Conservation (phyloP, 1,139 yeast species). For the Saccharomyces pastorianus region DNA sequence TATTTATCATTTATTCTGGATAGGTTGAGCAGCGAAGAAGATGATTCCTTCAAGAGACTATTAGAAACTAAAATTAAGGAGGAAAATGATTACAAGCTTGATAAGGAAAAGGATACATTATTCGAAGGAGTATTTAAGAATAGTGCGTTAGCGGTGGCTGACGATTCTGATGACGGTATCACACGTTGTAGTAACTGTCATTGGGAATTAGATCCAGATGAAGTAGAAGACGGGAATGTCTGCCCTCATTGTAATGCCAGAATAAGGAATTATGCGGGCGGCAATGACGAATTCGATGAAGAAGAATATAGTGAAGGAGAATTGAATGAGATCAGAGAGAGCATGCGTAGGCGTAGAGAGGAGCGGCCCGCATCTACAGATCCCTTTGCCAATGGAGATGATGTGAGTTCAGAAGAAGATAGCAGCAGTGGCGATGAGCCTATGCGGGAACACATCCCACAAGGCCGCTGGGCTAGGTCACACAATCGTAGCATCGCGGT, state of each 20-base stretch:
- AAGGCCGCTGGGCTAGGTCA: slow-evolving; percentile 2
- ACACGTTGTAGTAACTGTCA: slow-evolving; percentile 72
- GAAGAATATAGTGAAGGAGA: slow-evolving; percentile 28
- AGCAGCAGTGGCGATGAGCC: slow-evolving; percentile 5
- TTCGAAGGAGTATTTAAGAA: slow-evolving; percentile 45
- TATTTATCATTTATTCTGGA: slow-evolving; percentile 16
- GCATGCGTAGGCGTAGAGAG: slow-evolving; percentile 14
- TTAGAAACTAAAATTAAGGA: slow-evolving; percentile 3
- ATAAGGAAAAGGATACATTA: slow-evolving; percentile 32
- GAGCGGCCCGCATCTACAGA: slow-evolving; percentile 3
- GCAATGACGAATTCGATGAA: slow-evolving; percentile 10
- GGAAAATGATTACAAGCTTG: slow-evolving; percentile 35
- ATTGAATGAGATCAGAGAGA: slow-evolving; percentile 18
- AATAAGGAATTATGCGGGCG: slow-evolving; percentile 13
- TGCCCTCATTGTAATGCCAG: slow-evolving; percentile 22
- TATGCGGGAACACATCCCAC: background rate
- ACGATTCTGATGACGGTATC: slow-evolving; percentile 65
- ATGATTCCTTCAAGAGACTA: slow-evolving; percentile 7
- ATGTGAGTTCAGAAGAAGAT: slow-evolving; percentile 1
- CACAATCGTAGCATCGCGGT: slow-evolving; percentile 1
- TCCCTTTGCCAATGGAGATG: slow-evolving; percentile 6
- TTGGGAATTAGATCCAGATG: slow-evolving; percentile 54
- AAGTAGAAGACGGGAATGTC: slow-evolving; percentile 17
- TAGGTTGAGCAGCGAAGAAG: slow-evolving; percentile 6
- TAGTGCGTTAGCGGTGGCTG: slow-evolving; percentile 47